phyloP scores from a whole-genome alignment of 352 stramenopile species.

The Phytophthora litchii region DNA sequence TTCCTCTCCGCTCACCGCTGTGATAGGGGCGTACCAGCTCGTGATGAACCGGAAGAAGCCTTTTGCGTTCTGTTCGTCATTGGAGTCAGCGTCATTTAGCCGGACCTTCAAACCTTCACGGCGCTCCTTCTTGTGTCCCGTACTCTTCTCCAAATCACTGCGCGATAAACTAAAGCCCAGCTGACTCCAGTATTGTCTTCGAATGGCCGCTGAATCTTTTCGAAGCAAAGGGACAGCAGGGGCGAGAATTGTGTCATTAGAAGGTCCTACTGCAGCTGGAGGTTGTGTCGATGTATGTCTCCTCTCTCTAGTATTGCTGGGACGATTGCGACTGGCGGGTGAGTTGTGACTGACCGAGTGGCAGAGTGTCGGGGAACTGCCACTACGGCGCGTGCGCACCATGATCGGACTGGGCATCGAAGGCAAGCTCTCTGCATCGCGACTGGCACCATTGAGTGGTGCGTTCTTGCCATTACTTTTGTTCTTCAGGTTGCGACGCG shows the following conservation, averaged over 20 bases:
- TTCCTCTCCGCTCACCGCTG: slow-evolving; percentile 34
- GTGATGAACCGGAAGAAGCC: slow-evolving; percentile 84
- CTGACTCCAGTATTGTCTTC: slow-evolving; percentile 88
- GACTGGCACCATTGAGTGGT: slow-evolving; percentile 43
- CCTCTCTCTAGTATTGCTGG: slow-evolving; percentile 24
- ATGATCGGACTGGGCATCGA: slow-evolving; percentile 46
- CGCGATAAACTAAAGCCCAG: slow-evolving; percentile 80
- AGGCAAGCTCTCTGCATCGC: slow-evolving; percentile 68
- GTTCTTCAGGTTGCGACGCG: slow-evolving; percentile 36
- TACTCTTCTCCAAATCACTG: slow-evolving; percentile 84
- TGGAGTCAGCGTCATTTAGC: slow-evolving; percentile 65
- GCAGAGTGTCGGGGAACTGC: slow-evolving; percentile 22
- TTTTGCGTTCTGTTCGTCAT: slow-evolving; percentile 48
- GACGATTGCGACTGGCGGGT: slow-evolving; percentile 10
- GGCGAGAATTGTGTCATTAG: slow-evolving; percentile 27
- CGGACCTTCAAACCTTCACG: slow-evolving; percentile 77
- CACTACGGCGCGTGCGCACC: slow-evolving; percentile 31
- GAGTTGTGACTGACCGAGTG: slow-evolving; percentile 6
- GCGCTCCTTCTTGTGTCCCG: slow-evolving; percentile 61
- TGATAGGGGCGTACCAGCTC: slow-evolving; percentile 72
- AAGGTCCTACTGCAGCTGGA: slow-evolving; percentile 17
- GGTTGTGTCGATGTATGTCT: slow-evolving; percentile 16
- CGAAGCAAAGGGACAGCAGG: slow-evolving; percentile 49
- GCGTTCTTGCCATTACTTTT: slow-evolving; percentile 54
- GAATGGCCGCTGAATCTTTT: slow-evolving; percentile 84